Conservation (phyloP, 352 stramenopile genomes). For the Phytophthora ramorum region DNA sequence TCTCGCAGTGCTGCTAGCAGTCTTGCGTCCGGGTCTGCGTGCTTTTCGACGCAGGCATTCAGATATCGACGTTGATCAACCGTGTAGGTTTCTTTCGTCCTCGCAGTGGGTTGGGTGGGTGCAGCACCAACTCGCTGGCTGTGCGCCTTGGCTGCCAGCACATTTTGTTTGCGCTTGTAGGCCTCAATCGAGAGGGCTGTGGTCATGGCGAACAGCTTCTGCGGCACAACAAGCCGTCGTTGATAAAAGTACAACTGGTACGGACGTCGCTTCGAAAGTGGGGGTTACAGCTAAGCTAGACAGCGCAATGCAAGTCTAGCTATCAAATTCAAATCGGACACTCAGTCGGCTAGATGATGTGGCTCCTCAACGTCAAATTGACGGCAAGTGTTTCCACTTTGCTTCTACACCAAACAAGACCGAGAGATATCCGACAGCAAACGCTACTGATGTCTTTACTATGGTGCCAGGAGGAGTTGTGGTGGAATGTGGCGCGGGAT, state of each 20-base stretch:
- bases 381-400: too few relatives aligned
- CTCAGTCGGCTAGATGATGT: too few relatives aligned
- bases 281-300: slow-evolving; percentile 5
- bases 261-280: slow-evolving; percentile 8
- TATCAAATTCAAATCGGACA: too few relatives aligned
- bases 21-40: slow-evolving; percentile 53
- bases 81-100: slow-evolving; percentile 37
- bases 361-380: too few relatives aligned
- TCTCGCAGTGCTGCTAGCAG: slow-evolving; percentile 51
- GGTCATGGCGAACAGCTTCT: slow-evolving; percentile 22
- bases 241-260: too few relatives aligned
- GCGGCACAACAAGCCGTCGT: neutral
- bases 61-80: slow-evolving; percentile 61
- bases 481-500: too few relatives aligned
- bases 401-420: too few relatives aligned
- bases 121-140: slow-evolving; percentile 1
- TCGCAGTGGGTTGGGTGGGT: neutral
- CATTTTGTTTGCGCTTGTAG: slow-evolving; percentile 66
- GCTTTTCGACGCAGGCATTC: slow-evolving; percentile 61
- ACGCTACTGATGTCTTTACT: too few relatives aligned
- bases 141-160: slow-evolving; percentile 37
- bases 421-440: too few relatives aligned
- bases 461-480: too few relatives aligned
- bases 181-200: slow-evolving; percentile 62
- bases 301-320: neutral